These are phyloP conservation scores for Aureobasidium sp. DNA, from an alignment of 2,329 filamentous ascomycete species.

Conservation along the genomic window DNA sequence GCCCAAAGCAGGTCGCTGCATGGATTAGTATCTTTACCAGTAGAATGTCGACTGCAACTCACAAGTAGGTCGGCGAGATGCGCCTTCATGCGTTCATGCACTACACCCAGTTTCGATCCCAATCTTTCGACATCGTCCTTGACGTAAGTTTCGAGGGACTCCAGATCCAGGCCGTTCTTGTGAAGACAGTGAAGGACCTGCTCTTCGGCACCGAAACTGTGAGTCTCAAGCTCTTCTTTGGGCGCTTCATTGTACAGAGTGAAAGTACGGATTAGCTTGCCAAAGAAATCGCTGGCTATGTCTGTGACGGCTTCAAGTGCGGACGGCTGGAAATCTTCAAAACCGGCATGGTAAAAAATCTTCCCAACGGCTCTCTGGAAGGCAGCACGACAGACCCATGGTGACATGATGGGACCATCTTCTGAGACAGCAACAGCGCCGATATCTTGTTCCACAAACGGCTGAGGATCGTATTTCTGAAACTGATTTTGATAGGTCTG, in stretches of 20 bases:
- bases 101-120: slow-evolving; percentile 65
- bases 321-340: slow-evolving; percentile 93
- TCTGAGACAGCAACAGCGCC: slow-evolving; percentile 85
- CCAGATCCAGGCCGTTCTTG: slow-evolving; percentile 75
- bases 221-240: slow-evolving; percentile 42
- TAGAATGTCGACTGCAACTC: slow-evolving; percentile 18
- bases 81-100: slow-evolving; percentile 91
- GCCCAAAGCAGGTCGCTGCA: slow-evolving; percentile 67
- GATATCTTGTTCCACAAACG: slow-evolving; percentile 79
- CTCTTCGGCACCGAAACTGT: slow-evolving; percentile 74
- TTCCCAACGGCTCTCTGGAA: slow-evolving; percentile 88
- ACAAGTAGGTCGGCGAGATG: slow-evolving; percentile 83
- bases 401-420: slow-evolving; percentile 78
- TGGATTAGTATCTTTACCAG: neutral
- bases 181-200: slow-evolving; percentile 77
- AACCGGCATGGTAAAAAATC: slow-evolving; percentile 91
- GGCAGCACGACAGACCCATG: slow-evolving; percentile 71
- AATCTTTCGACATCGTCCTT: slow-evolving; percentile 90
- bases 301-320: slow-evolving; percentile 86
- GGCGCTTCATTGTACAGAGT: slow-evolving; percentile 78
- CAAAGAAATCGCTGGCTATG: slow-evolving; percentile 81
- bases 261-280: slow-evolving; percentile 70
- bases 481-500: slow-evolving; percentile 97
- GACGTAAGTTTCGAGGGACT: slow-evolving; percentile 74
- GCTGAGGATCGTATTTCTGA: slow-evolving; percentile 86